phyloP scores from a whole-genome alignment of 2,329 filamentous ascomycete genomes.

The Aspergillus vadensis region DNA sequence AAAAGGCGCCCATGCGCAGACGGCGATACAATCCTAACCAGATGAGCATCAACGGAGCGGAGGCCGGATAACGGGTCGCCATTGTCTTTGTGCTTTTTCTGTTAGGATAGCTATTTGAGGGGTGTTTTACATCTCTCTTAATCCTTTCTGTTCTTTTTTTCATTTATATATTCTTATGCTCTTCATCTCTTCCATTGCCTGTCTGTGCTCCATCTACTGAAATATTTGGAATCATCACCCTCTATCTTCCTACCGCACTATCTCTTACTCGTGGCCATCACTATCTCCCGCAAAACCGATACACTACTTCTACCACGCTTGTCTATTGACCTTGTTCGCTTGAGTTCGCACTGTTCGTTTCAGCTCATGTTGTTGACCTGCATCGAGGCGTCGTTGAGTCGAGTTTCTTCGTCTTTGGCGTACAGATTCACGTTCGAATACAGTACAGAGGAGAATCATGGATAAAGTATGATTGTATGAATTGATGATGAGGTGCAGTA shows the following conservation, averaged over 20 bases:
- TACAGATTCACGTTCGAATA: constrained; percentile 18
- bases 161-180: background rate
- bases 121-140: constrained; percentile 7
- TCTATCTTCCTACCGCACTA: background rate
- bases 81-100: constrained; percentile 15
- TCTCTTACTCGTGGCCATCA: background rate
- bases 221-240: background rate
- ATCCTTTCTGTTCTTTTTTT: constrained; percentile 13
- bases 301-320: constrained; percentile 4
- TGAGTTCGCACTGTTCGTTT: constrained; percentile 10
- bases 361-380: constrained; percentile 15
- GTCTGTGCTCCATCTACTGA: constrained; percentile 5
- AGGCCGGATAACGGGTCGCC: constrained; percentile 17
- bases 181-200: constrained; percentile 5
- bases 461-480: constrained; percentile 3
- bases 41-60: constrained; percentile 38
- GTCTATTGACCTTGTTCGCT: constrained; percentile 12
- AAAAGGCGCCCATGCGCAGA: constrained; percentile 47
- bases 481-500: background rate
- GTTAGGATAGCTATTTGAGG: constrained; percentile 7
- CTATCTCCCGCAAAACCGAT: constrained; percentile 7
- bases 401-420: constrained; percentile 16
- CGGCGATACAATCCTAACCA: constrained; percentile 38
- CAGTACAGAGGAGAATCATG: constrained; percentile 14
- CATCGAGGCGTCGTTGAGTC: constrained; percentile 25